Evolutionary conservation across 495 filamentous ascomycete genomes (phyloP).

Genomic region (Sphaerosporella brunnea): DNA sequence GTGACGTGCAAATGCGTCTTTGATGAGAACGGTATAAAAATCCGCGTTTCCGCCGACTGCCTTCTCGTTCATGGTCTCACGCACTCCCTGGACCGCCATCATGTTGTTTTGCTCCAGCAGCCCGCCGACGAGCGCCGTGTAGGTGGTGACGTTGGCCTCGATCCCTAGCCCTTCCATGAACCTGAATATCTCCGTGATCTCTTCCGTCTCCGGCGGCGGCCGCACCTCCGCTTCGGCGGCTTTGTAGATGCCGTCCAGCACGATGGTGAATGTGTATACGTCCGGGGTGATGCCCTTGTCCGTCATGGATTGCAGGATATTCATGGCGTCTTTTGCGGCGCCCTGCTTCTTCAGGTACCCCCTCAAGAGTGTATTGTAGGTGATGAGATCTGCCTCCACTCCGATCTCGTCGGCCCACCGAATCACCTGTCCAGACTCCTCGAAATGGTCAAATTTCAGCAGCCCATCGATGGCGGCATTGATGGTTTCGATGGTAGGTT

Average conservation of each 20-base stretch:
- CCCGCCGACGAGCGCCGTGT: conserved; percentile 44
- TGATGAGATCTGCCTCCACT: conserved; percentile 42
- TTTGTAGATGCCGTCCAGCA: conserved; percentile 35
- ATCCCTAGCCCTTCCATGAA: conserved; percentile 39
- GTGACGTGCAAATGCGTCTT: conserved; percentile 41
- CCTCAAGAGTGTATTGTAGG: conserved; percentile 52
- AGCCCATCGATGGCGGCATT: conserved; percentile 44
- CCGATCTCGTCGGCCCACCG: conserved; percentile 39
- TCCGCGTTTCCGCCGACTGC: conserved; percentile 37
- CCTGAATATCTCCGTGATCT: conserved; percentile 31
- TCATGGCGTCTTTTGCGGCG: conserved; percentile 15
- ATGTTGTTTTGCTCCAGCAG: conserved; percentile 36
- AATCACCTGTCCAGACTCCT: conserved; percentile 35
- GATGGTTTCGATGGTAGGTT: conserved; percentile 42
- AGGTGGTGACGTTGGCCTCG: conserved; percentile 37
- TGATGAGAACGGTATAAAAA: conserved; percentile 53
- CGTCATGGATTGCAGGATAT: conserved; percentile 31
- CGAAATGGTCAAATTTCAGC: conserved; percentile 27
- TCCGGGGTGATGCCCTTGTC: conserved; percentile 31
- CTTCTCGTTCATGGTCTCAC: conserved; percentile 39
- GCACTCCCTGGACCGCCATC: conserved; percentile 37
- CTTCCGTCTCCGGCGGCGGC: conserved; percentile 16
- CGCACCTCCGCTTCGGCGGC: conserved; percentile 17
- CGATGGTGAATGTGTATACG: conserved; percentile 37
- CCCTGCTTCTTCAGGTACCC: conserved; percentile 32